phyloP scores from a whole-genome alignment of 129 eudicot species.

The Scalesia atractyloides region DNA sequence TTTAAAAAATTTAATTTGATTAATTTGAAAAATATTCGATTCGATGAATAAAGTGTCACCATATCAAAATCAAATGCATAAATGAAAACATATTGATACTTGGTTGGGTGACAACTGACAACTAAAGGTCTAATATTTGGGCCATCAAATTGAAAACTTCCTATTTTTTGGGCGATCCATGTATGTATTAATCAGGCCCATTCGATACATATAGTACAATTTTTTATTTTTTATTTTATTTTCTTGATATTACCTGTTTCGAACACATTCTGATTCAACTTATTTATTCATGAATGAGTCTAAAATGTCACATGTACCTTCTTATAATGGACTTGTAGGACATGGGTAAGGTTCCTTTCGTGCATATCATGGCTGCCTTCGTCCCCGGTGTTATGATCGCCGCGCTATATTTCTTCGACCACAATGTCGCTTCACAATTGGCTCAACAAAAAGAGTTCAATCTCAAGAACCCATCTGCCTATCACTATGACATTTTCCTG shows the following conservation, averaged over 20 bases:
- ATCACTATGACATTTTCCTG: slow-evolving; percentile 56
- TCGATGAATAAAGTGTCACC: no score
- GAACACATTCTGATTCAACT: neutral
- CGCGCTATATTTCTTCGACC: slow-evolving; percentile 58
- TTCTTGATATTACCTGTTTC: neutral
- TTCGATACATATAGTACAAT: no score
- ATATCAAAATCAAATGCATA: no score
- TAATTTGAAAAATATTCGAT: no score
- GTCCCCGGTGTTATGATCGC: slow-evolving; percentile 64
- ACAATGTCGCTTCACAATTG: slow-evolving; percentile 64
- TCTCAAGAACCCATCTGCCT: slow-evolving; percentile 59
- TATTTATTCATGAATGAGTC: neutral
- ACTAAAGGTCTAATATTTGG: no score
- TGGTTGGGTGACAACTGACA: no score
- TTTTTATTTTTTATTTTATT: neutral
- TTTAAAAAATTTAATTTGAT: no score
- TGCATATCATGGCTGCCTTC: slow-evolving; percentile 51
- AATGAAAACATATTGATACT: no score
- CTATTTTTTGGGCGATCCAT: neutral
- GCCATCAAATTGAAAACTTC: no score
- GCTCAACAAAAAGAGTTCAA: slow-evolving; percentile 62
- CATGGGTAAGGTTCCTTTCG: slow-evolving; percentile 52
- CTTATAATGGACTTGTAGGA: slow-evolving; percentile 39
- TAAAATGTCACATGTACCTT: neutral
- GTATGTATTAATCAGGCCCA: neutral